Evolutionary conservation across 495 filamentous ascomycete species (phyloP), one percentile per base, ranked within the genome.

Genomic region (Apodospora peruviana): DNA sequence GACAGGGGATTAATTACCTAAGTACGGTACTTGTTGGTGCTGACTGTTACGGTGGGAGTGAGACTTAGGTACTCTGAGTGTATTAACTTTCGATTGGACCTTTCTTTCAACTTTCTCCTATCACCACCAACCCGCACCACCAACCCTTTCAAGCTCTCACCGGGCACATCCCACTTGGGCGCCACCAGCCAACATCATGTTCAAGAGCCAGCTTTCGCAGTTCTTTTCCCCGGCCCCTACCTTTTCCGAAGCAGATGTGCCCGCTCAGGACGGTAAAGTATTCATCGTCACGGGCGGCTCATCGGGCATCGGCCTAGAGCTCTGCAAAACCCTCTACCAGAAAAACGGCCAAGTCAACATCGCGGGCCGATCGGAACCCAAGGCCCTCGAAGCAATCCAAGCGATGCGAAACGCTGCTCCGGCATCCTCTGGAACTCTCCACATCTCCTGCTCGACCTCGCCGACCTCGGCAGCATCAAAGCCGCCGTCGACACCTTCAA

Each of bases 241-340:
- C 7, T 63, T 66, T 25, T 56, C 55, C 17, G 57, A 60, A 20
- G 52, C 51, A 7, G 58, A 67, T 43, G 38, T 61, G 1, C 37
- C 23, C 8, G 5, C 47, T 1, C 58, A 52, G 16, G 43, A 58
- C 5, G 58, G 51, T 24, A 57, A 68, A 45, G 67, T 73, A n/a
- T 72, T 72, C 43, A 50, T 77, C 24, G 57, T 76, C 5, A 77
- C 72, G 0, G 74, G 74, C 22, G 71, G 60, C 23, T 45, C 57
- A 11, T 64, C 64, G 2, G 74, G 74, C 8, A 64, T 79, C 32
- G 75, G 73, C 12, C 51, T 61, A 14, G 67, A 70, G 40, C 60
- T 78, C 14, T 59, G 57, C 43, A 61, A 56, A 21, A 67, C 72
- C 0, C 65, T 78, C 14, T 76, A 76, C 46, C 53, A 25, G 3